These are phyloP conservation scores for Trametes maxima DNA, from an alignment of 768 basidiomycete genomes.

Conservation along the genomic window DNA sequence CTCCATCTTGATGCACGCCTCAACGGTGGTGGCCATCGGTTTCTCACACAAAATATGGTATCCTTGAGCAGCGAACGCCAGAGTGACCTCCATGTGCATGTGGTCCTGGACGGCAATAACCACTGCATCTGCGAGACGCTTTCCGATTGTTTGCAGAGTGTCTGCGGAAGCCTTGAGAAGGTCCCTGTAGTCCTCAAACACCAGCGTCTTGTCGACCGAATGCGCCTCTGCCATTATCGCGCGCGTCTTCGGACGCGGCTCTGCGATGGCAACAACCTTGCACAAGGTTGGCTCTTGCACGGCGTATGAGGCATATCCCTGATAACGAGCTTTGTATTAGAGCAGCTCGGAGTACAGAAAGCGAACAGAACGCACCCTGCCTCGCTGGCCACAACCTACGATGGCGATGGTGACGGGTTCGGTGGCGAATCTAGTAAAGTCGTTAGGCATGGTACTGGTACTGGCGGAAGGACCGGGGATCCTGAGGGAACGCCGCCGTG, in stretches of 20 bases:
- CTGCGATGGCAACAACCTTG: conserved; percentile 84
- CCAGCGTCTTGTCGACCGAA: conserved; percentile 64
- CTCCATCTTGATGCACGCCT: conserved; percentile 78
- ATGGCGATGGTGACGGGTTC: conserved; percentile 70
- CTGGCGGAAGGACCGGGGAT: neutral
- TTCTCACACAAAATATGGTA: conserved; percentile 94
- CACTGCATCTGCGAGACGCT: conserved; percentile 80
- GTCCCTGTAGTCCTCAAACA: conserved; percentile 73
- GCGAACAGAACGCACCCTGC: conserved; percentile 50
- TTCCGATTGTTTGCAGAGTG: conserved; percentile 62
- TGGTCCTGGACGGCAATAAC: conserved; percentile 80
- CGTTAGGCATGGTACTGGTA: conserved; percentile 27
- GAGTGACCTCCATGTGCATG: conserved; percentile 73
- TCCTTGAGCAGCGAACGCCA: conserved; percentile 77
- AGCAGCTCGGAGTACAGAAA: neutral
- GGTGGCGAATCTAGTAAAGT: conserved; percentile 14
- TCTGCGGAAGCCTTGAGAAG: conserved; percentile 69
- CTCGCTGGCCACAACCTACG: conserved; percentile 84
- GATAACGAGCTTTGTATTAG: neutral
- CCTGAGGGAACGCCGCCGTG: conserved; percentile 21
- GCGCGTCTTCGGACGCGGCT: conserved; percentile 72
- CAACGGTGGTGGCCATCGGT: conserved; percentile 79
- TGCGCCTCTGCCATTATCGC: conserved; percentile 57
- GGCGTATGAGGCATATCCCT: conserved; percentile 71
- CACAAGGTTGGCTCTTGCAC: conserved; percentile 59